Evolutionary conservation across 768 basidiomycete species (phyloP).

Genomic region (Hirschioporus abietinus): DNA sequence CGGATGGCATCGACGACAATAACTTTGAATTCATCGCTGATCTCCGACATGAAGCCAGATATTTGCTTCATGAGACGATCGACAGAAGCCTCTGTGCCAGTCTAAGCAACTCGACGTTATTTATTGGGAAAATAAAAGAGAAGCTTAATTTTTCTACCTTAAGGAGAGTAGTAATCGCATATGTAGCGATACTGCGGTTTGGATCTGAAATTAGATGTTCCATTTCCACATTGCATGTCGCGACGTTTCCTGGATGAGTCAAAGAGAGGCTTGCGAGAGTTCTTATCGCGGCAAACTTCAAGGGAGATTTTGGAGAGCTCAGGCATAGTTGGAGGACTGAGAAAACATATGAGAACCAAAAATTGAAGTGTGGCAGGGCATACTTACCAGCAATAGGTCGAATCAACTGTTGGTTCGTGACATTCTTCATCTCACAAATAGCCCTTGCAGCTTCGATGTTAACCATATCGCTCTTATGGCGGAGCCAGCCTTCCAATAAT

Average conservation of each 20-base stretch:
- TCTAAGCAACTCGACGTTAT: constrained; percentile 42
- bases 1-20: constrained; percentile 99
- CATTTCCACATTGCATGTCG: constrained; percentile 91
- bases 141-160: constrained; percentile 49
- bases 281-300: constrained; percentile 97
- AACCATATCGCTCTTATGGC: constrained; percentile 99
- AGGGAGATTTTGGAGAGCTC: constrained; percentile 88
- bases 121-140: not conserved
- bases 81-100: constrained; percentile 97
- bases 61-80: constrained; percentile 99
- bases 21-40: constrained; percentile 99
- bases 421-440: constrained; percentile 93
- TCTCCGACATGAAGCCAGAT: constrained; percentile 97
- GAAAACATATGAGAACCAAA: constrained; percentile 10
- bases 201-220: constrained; percentile 94
- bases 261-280: constrained; percentile 88
- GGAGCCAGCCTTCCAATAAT: constrained; percentile 87
- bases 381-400: constrained; percentile 83
- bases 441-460: constrained; percentile 97
- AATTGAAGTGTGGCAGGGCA: not conserved
- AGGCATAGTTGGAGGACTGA: constrained; percentile 92
- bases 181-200: constrained; percentile 95
- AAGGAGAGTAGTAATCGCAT: constrained; percentile 95
- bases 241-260: constrained; percentile 80
- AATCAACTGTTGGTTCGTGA: constrained; percentile 69